Base-by-base conservation (phyloP, 768 basidiomycete species). In the Kwoniella pini region DNA sequence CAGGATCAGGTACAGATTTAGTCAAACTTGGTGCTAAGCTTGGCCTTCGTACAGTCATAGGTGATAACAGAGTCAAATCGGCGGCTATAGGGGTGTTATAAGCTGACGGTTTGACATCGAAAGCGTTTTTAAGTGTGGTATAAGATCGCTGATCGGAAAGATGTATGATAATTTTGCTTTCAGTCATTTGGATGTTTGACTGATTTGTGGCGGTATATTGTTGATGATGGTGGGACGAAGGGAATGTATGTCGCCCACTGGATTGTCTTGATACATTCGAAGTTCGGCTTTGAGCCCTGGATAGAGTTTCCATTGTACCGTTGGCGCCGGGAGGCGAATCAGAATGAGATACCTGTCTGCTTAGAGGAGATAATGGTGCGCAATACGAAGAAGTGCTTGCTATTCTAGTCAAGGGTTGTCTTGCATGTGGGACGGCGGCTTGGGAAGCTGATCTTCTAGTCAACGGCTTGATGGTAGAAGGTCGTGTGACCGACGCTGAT, bases 131-230 rank as follows among this genome's bases (percentile, higher is more conserved):
- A 11, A 70, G 13, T 1, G 51, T 60, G 4, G 56, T 10, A 27
- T 54, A 53, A 2, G 63, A 49, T 24, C 67, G 51, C 5, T 52
- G 43, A 40, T 68, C 67, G 2, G 67, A 68, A 2, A 68, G 31
- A 13, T 51, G 44, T 22, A 68, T 59, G 28, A 60, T 46, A 39
- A 68, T 53, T 30, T 53, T 54, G 10, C 44, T 43, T 49, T 31
- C 39, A 19, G 7, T 7, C 11, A 19, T 5, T 7, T 12, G n/a
- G 40, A 13, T 19, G 40, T 13, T 7, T 17, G 19, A 42, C n/a
- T 17, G 24, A 26, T 42, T 10, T 24, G 19, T 22, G 31, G 12
- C 11, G 21, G 38, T 13, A 48, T 48, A 19, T 4, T 28, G 49
- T 33, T 51, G 49, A 27, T 21, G 46, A 39, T 46, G 44, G 11